Percentiles rank a stretch among this genome's conserved stretches.
phyloP scores from a whole-genome alignment of 768 basidiomycete genomes.

The Imleria badia region DNA sequence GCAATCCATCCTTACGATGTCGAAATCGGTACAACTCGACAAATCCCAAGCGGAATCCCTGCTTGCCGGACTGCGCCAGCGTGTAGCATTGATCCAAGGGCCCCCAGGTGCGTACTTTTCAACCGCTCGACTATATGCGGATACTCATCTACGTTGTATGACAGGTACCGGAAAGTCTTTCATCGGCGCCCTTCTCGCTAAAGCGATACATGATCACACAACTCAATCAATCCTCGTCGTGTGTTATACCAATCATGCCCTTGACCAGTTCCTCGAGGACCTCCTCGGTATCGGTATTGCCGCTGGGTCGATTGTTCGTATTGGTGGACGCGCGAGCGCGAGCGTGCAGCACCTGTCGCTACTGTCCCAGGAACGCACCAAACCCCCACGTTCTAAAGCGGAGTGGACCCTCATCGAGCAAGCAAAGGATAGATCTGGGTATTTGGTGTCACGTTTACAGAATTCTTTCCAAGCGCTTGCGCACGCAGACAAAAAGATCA shows the following conservation, averaged over 20 bases:
- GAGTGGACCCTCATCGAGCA: slow-evolving; percentile 46
- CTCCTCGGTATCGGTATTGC: slow-evolving; percentile 62
- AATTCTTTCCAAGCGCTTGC: slow-evolving; percentile 32
- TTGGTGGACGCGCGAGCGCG: slow-evolving; percentile 55
- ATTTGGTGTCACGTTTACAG: slow-evolving; percentile 26
- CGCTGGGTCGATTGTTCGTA: slow-evolving; percentile 46
- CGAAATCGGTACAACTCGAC: slow-evolving; percentile 49
- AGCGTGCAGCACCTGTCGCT: slow-evolving; percentile 49
- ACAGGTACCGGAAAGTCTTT: slow-evolving; percentile 75
- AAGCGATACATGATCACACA: slow-evolving; percentile 52
- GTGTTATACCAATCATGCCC: slow-evolving; percentile 74
- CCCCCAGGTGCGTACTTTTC: slow-evolving; percentile 53
- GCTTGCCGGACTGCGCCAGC: slow-evolving; percentile 53
- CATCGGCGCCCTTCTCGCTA: slow-evolving; percentile 66
- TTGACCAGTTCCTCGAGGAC: slow-evolving; percentile 68
- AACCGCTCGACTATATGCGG: background rate
- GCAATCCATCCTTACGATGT: slow-evolving; percentile 33
- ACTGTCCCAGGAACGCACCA: slow-evolving; percentile 36
- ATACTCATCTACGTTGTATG: background rate
- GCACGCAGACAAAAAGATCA: slow-evolving; percentile 11
- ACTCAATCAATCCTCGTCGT: slow-evolving; percentile 58
- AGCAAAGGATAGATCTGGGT: slow-evolving; percentile 28
- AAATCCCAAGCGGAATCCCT: slow-evolving; percentile 47
- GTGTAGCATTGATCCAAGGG: slow-evolving; percentile 64
- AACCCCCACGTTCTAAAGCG: slow-evolving; percentile 21